A percentile compares a stretch with the other conserved stretches of the same genome.
These are phyloP conservation scores for Pestalotiopsis sp. DNA, from an alignment of 2,329 filamentous ascomycete species.

Conservation along the genomic window DNA sequence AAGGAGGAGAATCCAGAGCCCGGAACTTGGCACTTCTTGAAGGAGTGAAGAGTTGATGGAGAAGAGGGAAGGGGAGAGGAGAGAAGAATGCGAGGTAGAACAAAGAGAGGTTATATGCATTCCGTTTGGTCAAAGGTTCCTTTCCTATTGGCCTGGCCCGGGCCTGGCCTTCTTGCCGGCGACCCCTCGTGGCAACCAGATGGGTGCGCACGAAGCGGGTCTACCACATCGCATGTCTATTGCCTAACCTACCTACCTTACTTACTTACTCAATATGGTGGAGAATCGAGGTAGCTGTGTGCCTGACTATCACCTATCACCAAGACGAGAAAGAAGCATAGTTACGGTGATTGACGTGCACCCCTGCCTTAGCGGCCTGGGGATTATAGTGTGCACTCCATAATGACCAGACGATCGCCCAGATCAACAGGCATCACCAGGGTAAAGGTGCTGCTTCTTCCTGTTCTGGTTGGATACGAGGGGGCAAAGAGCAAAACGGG, in stretches of 20 bases:
- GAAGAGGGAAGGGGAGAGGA: not conserved
- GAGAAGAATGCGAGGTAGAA: not conserved
- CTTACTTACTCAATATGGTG: not conserved
- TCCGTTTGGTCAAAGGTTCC: not conserved
- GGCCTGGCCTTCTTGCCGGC: not conserved
- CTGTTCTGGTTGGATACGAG: not conserved
- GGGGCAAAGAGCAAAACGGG: not conserved
- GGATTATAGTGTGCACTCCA: not conserved
- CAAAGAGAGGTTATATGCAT: slow-evolving; percentile 8
- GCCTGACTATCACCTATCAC: not conserved
- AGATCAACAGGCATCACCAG: not conserved
- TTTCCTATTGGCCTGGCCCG: not conserved
- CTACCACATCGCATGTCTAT: not conserved
- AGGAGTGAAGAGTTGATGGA: not conserved
- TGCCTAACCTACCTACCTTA: not conserved
- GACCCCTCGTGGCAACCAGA: not conserved
- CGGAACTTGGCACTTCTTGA: not conserved
- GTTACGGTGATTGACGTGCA: not conserved
- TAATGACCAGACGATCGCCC: not conserved
- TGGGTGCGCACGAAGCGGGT: not conserved
- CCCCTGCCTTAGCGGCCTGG: not conserved
- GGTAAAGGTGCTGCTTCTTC: not conserved
- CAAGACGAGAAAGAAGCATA: not conserved
- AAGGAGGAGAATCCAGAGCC: not conserved
- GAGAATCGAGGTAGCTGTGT: not conserved